These are phyloP conservation scores for Aspergillus fumigatiaffinis DNA, from an alignment of 2,329 filamentous ascomycete species.

Conservation along the genomic window DNA sequence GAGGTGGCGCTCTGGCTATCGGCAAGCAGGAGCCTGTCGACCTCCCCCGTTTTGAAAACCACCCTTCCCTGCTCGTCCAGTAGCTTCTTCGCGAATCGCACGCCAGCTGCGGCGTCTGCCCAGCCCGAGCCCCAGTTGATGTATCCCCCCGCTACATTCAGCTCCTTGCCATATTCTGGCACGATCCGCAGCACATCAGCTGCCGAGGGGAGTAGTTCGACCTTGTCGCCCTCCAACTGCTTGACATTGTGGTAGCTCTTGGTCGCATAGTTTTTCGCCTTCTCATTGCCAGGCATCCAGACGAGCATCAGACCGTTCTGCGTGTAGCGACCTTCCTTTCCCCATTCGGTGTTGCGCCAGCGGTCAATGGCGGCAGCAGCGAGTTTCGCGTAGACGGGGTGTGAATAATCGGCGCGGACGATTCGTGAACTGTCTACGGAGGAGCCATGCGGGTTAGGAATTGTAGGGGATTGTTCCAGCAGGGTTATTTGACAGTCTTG, in stretches of 20 bases:
- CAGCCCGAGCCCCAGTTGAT: constrained; percentile 47
- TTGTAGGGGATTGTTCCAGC: constrained; percentile 52
- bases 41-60: constrained; percentile 32
- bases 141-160: constrained; percentile 40
- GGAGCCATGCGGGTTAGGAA: constrained; percentile 57
- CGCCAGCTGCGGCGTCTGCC: constrained; percentile 41
- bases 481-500: constrained; percentile 52
- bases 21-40: constrained; percentile 31
- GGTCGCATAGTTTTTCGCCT: constrained; percentile 32
- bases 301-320: constrained; percentile 43
- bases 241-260: constrained; percentile 42
- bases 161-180: constrained; percentile 31
- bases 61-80: constrained; percentile 37
- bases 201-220: constrained; percentile 31
- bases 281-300: constrained; percentile 28
- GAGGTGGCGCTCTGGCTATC: constrained; percentile 1
- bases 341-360: constrained; percentile 51
- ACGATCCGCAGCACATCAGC: constrained; percentile 32
- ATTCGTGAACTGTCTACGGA: constrained; percentile 61
- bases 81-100: constrained; percentile 35
- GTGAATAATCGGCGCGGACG: constrained; percentile 73
- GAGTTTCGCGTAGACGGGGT: constrained; percentile 70
- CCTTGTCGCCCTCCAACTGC: constrained; percentile 28
- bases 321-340: constrained; percentile 40
- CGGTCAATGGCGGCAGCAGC: constrained; percentile 69